Percentiles rank a stretch among this genome's conserved stretches.
Evolutionary conservation across 2,329 filamentous ascomycete species (phyloP).

Genomic region (Xylariaceae sp.): DNA sequence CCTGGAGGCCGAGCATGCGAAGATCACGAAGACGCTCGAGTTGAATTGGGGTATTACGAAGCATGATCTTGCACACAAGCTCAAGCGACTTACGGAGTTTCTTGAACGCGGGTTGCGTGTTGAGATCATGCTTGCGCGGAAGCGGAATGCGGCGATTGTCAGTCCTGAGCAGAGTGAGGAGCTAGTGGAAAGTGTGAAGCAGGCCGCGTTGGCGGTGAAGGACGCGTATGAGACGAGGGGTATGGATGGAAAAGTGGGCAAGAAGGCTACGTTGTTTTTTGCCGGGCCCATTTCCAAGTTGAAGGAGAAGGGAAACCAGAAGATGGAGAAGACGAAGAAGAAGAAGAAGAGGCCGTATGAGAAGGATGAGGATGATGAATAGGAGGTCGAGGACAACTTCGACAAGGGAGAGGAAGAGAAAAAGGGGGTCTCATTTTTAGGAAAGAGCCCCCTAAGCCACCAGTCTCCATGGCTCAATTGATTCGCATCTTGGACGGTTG

Average conservation of each 20-base stretch:
- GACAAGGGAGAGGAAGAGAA: too few species aligned
- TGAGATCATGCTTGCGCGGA: constrained; percentile 65
- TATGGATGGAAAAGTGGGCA: constrained; percentile 34
- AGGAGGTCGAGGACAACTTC: too few species aligned
- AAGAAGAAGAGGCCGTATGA: too few species aligned
- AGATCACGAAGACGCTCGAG: constrained; percentile 69
- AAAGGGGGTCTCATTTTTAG: too few species aligned
- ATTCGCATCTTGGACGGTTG: too few species aligned
- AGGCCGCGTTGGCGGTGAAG: constrained; percentile 23
- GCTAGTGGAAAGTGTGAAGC: constrained; percentile 49
- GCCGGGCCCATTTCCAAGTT: too few species aligned
- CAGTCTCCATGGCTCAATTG: too few species aligned
- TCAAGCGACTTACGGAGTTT: constrained; percentile 64
- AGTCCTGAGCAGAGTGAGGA: constrained; percentile 55
- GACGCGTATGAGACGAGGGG: constrained; percentile 36
- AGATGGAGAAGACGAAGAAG: too few species aligned
- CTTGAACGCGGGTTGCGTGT: constrained; percentile 70
- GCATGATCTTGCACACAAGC: constrained; percentile 68
- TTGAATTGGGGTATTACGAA: constrained; percentile 79
- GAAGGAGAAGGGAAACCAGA: too few species aligned
- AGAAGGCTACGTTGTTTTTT: too few species aligned
- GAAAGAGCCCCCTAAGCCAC: too few species aligned
- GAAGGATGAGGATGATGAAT: too few species aligned
- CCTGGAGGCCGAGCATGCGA: constrained; percentile 29
- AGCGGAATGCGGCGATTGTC: constrained; percentile 56